Conservation (phyloP, 2,329 filamentous ascomycete genomes). For the Drechslera avenae region DNA sequence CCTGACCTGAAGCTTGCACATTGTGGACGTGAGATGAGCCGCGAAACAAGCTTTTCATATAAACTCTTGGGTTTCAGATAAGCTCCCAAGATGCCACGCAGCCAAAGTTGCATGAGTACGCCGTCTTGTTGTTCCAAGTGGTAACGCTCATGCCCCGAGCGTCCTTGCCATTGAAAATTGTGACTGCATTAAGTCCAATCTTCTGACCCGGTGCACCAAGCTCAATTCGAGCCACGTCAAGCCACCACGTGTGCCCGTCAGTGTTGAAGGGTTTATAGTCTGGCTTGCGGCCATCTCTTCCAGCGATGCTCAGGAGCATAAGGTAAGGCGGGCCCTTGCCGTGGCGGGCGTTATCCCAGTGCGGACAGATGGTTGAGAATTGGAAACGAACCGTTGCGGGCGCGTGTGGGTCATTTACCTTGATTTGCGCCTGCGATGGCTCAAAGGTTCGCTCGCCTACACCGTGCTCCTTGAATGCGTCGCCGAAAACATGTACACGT, state of each 20-base stretch:
- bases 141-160: conserved; percentile 57
- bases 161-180: conserved; percentile 56
- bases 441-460: conserved; percentile 64
- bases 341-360: conserved; percentile 76
- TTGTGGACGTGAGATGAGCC: not conserved
- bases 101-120: conserved; percentile 50
- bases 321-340: conserved; percentile 70
- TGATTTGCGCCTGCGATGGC: conserved; percentile 65
- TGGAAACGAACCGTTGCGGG: conserved; percentile 70
- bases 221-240: conserved; percentile 65
- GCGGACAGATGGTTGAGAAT: conserved; percentile 77
- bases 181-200: conserved; percentile 68
- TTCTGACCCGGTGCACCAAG: conserved; percentile 61
- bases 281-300: conserved; percentile 68
- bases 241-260: conserved; percentile 82
- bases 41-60: not conserved
- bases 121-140: conserved; percentile 47
- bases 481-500: conserved; percentile 47
- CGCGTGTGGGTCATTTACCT: conserved; percentile 57
- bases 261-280: conserved; percentile 71
- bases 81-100: conserved; percentile 62
- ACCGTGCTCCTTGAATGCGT: conserved; percentile 50
- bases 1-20: not conserved
- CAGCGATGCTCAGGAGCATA: conserved; percentile 68
- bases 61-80: conserved; percentile 36